phyloP scores from a whole-genome alignment of 1,284 basidiomycete species.

The Cerioporus squamosus region DNA sequence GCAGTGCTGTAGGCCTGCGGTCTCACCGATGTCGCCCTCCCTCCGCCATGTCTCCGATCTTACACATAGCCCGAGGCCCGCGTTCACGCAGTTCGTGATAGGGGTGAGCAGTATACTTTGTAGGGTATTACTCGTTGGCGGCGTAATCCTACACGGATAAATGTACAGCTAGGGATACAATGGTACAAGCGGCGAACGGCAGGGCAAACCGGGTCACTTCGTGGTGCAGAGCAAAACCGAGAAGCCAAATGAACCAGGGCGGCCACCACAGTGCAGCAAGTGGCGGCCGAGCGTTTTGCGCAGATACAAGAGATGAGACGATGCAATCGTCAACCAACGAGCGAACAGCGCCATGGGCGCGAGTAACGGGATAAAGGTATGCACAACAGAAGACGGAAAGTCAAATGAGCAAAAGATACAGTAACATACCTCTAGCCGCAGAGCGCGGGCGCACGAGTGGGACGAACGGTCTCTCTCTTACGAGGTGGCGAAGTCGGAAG shows the following conservation, averaged over 20 bases:
- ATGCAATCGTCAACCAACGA: slow-evolving; percentile 20
- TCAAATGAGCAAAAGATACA: background rate
- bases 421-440: background rate
- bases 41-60: background rate
- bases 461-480: background rate
- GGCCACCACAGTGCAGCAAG: background rate
- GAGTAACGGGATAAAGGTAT: background rate
- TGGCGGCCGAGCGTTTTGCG: background rate
- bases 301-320: slow-evolving; percentile 7
- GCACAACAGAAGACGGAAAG: background rate
- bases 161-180: slow-evolving; percentile 28
- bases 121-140: slow-evolving; percentile 6
- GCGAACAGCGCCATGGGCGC: slow-evolving; percentile 21
- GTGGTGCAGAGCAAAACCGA: background rate
- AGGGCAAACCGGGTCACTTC: background rate
- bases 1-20: too few species aligned
- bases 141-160: slow-evolving; percentile 20
- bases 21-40: too few species aligned
- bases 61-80: background rate
- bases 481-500: background rate
- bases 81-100: background rate
- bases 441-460: background rate
- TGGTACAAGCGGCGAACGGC: slow-evolving; percentile 5
- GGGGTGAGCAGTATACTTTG: slow-evolving; percentile 5
- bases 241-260: background rate